phyloP scores from a whole-genome alignment of 2,329 filamentous ascomycete genomes.

The Pseudocercospora fijiensis region DNA sequence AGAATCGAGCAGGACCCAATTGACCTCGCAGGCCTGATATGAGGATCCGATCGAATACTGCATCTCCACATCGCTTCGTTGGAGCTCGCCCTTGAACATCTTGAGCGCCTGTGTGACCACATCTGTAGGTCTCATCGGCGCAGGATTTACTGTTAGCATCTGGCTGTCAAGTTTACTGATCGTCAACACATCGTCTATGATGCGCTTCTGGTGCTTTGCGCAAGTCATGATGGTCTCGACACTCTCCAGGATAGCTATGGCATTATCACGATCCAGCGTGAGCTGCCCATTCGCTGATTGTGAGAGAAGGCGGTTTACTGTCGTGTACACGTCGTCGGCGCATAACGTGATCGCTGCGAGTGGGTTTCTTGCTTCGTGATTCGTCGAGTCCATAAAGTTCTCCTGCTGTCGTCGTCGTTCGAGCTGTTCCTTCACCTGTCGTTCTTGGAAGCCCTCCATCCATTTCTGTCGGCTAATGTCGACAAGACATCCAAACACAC shows the following conservation, averaged over 20 bases:
- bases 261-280: background rate
- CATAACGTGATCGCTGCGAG: slow-evolving; percentile 46
- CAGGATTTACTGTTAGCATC: slow-evolving; percentile 39
- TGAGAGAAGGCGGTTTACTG: slow-evolving; percentile 5
- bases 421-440: slow-evolving; percentile 40
- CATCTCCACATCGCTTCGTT: slow-evolving; percentile 36
- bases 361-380: slow-evolving; percentile 47
- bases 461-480: slow-evolving; percentile 44
- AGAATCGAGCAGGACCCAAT: slow-evolving; percentile 24
- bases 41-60: slow-evolving; percentile 40
- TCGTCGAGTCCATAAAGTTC: slow-evolving; percentile 36
- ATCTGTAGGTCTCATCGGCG: slow-evolving; percentile 37
- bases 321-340: slow-evolving; percentile 40
- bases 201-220: slow-evolving; percentile 38
- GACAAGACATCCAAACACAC: slow-evolving; percentile 42
- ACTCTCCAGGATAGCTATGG: slow-evolving; percentile 23
- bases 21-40: background rate
- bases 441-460: slow-evolving; percentile 41
- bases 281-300: background rate
- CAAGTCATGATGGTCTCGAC: slow-evolving; percentile 34
- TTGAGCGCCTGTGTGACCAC: slow-evolving; percentile 37
- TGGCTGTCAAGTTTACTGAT: slow-evolving; percentile 41
- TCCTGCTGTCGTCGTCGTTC: slow-evolving; percentile 37
- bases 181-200: slow-evolving; percentile 50
- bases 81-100: slow-evolving; percentile 43